Conservation (phyloP, 2,329 filamentous ascomycete species). For the Nothomitra cinnamomea region DNA sequence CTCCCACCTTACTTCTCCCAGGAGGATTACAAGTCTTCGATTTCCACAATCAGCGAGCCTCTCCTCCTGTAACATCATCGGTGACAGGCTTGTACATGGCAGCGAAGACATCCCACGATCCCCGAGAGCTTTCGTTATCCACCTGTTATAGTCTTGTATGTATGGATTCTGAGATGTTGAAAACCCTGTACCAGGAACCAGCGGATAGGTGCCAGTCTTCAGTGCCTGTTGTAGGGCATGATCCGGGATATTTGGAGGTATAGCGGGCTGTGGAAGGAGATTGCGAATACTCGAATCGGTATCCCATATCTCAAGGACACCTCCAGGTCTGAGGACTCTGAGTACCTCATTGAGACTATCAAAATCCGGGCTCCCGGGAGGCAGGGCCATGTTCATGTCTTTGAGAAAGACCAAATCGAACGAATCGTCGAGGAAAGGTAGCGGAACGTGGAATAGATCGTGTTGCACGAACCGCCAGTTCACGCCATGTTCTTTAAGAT, state of each 20-base stretch:
- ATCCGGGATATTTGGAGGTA: conserved; percentile 36
- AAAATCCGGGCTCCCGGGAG: conserved; percentile 35
- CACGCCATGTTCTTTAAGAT: conserved; percentile 53
- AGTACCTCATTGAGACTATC: conserved; percentile 54
- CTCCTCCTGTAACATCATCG: conserved; percentile 71
- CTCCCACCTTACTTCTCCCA: conserved; percentile 78
- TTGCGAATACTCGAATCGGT: conserved; percentile 72
- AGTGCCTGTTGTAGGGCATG: conserved; percentile 48
- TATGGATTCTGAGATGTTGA: conserved; percentile 66
- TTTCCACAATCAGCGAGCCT: conserved; percentile 50
- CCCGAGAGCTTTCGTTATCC: conserved; percentile 63
- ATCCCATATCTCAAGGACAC: conserved; percentile 77
- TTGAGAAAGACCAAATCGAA: conserved; percentile 86
- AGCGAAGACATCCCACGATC: conserved; percentile 50
- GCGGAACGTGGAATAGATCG: conserved; percentile 56
- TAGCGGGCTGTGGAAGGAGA: conserved; percentile 59
- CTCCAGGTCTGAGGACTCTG: conserved; percentile 60
- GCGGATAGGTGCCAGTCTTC: conserved; percentile 61
- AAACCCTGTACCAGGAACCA: conserved; percentile 70
- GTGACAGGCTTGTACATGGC: conserved; percentile 61
- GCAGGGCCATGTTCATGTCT: conserved; percentile 56
- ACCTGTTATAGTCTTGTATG: conserved; percentile 66
- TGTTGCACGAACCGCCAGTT: conserved; percentile 82
- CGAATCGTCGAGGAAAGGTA: conserved; percentile 62
- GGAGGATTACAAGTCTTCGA: conserved; percentile 68